Conservation (phyloP, 1,139 yeast genomes). For the Maudiozyma humilis region DNA sequence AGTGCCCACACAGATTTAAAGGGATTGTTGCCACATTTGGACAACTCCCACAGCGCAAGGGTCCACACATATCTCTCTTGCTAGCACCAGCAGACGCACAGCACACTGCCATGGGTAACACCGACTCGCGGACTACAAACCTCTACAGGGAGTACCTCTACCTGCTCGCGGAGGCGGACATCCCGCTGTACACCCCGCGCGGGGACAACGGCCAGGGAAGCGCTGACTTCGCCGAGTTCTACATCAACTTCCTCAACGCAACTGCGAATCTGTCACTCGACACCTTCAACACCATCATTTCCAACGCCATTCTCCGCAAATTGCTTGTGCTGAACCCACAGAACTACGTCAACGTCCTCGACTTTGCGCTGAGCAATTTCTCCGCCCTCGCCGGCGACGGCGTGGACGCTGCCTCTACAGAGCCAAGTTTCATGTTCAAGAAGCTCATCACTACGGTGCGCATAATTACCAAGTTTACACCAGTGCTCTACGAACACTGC, state of each 20-base stretch:
- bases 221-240: conserved; percentile 22
- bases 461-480: conserved; percentile 56
- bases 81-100: too few relatives aligned
- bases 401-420: too few relatives aligned
- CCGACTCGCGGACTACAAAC: conserved; percentile 52
- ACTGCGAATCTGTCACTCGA: conserved; percentile 8
- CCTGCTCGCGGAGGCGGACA: conserved; percentile 37
- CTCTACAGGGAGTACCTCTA: conserved; percentile 53
- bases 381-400: conserved; percentile 16
- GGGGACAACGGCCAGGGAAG: background rate
- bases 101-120: conserved; percentile 49
- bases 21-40: background rate
- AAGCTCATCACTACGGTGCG: conserved; percentile 52
- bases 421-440: conserved; percentile 1
- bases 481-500: conserved; percentile 50
- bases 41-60: background rate
- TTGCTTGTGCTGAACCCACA: conserved; percentile 51
- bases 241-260: conserved; percentile 14
- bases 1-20: background rate
- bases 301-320: conserved; percentile 31
- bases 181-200: background rate
- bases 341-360: conserved; percentile 49
- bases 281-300: conserved; percentile 36
- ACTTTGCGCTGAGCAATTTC: conserved; percentile 32
- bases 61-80: too few relatives aligned